Evolutionary conservation across 495 filamentous ascomycete species (phyloP).

Genomic region (Bombardia bombarda): DNA sequence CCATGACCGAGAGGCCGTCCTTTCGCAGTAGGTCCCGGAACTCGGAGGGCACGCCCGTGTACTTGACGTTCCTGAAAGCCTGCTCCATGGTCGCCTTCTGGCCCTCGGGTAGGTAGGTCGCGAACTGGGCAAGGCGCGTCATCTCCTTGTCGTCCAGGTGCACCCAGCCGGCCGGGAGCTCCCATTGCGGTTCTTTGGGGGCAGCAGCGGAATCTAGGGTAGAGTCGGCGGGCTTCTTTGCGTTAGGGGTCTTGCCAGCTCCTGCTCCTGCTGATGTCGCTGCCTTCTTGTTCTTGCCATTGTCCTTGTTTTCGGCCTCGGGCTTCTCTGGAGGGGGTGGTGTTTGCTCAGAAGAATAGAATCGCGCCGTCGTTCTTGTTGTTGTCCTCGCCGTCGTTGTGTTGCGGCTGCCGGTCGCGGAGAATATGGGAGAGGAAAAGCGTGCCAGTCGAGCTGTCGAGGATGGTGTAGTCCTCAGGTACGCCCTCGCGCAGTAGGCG

Average conservation of each 20-base stretch:
- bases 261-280: not conserved
- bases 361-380: too few relatives aligned
- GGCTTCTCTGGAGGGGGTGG: constrained; percentile 5
- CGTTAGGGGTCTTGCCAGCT: not conserved
- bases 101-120: not conserved
- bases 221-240: constrained; percentile 1
- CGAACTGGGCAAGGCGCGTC: not conserved
- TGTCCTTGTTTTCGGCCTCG: not conserved
- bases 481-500: constrained; percentile 16
- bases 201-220: too few relatives aligned
- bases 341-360: constrained; percentile 18
- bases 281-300: constrained; percentile 1
- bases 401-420: constrained; percentile 1
- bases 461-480: constrained; percentile 14
- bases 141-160: constrained; percentile 23
- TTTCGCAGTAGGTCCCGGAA: constrained; percentile 36
- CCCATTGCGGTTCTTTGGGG: not conserved
- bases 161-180: constrained; percentile 9
- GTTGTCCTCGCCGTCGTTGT: too few relatives aligned
- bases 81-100: constrained; percentile 2
- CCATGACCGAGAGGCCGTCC: constrained; percentile 54
- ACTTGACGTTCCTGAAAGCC: constrained; percentile 3
- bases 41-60: constrained; percentile 19
- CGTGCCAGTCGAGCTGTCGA: constrained; percentile 3
- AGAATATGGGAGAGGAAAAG: not conserved